These are phyloP conservation scores for Tuber umbilicatum DNA, from an alignment of 495 filamentous ascomycete species.

Conservation along the genomic window DNA sequence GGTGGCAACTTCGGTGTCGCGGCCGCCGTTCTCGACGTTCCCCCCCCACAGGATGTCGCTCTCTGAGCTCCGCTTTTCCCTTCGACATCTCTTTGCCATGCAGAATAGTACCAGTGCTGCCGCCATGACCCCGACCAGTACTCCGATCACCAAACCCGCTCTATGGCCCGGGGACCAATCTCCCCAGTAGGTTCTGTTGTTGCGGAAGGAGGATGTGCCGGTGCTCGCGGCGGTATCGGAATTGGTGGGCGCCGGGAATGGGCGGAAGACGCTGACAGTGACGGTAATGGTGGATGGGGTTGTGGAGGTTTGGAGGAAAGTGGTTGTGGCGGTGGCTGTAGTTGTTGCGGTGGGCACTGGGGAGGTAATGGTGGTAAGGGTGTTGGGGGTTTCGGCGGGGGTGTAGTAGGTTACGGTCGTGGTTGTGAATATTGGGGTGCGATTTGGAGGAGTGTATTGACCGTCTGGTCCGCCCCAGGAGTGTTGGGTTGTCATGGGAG, in stretches of 20 bases:
- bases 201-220: background rate
- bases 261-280: background rate
- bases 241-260: background rate
- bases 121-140: background rate
- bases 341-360: background rate
- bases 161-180: slow-evolving; percentile 14
- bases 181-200: background rate
- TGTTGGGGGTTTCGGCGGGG: background rate
- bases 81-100: slow-evolving; percentile 4
- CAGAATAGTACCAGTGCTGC: slow-evolving; percentile 5
- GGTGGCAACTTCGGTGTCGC: background rate
- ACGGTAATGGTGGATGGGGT: background rate
- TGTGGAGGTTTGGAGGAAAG: background rate
- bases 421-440: background rate
- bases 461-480: background rate
- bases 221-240: background rate
- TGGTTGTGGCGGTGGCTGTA: background rate
- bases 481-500: background rate
- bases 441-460: background rate
- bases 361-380: background rate
- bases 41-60: background rate
- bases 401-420: background rate
- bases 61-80: background rate
- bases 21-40: background rate
- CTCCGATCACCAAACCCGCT: slow-evolving; percentile 2